Conservation (phyloP, 1,284 basidiomycete genomes). For the Heterobasidion irregulare region DNA sequence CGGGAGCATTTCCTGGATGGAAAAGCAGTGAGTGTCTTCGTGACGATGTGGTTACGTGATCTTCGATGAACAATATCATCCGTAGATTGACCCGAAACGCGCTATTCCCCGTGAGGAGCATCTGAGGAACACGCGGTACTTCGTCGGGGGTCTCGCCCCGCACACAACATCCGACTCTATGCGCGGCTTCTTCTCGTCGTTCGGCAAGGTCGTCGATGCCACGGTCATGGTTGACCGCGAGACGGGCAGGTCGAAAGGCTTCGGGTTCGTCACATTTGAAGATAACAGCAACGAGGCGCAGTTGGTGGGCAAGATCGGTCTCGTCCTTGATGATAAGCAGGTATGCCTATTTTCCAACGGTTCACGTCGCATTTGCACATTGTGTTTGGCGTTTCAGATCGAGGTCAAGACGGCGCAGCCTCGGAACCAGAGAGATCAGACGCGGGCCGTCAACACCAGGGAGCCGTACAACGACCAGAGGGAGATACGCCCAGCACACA, state of each 20-base stretch:
- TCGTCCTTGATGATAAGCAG: slow-evolving; percentile 75
- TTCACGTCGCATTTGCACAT: slow-evolving; percentile 3
- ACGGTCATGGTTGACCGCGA: slow-evolving; percentile 94
- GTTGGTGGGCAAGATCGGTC: slow-evolving; percentile 60
- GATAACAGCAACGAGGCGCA: slow-evolving; percentile 67
- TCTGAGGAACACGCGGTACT: slow-evolving; percentile 76
- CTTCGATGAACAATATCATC: not conserved
- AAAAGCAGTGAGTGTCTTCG: slow-evolving; percentile 58
- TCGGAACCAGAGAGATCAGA: slow-evolving; percentile 56
- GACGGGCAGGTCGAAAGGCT: slow-evolving; percentile 85
- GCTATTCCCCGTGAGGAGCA: slow-evolving; percentile 89
- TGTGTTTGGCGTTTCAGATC: slow-evolving; percentile 38
- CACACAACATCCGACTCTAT: slow-evolving; percentile 77
- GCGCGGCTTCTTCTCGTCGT: slow-evolving; percentile 69
- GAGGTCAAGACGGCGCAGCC: slow-evolving; percentile 85
- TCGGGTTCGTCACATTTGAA: slow-evolving; percentile 90
- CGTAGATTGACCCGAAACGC: slow-evolving; percentile 89
- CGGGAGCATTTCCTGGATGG: slow-evolving; percentile 86
- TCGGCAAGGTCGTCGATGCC: slow-evolving; percentile 81
- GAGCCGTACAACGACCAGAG: slow-evolving; percentile 2
- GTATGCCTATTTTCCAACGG: slow-evolving; percentile 23
- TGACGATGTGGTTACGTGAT: slow-evolving; percentile 15
- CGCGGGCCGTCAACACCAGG: slow-evolving; percentile 14
- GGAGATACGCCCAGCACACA: slow-evolving; percentile 7
- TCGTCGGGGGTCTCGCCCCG: slow-evolving; percentile 81